These are phyloP conservation scores for Cytospora chrysosperma DNA, from an alignment of 2,329 filamentous ascomycete genomes.

Conservation along the genomic window DNA sequence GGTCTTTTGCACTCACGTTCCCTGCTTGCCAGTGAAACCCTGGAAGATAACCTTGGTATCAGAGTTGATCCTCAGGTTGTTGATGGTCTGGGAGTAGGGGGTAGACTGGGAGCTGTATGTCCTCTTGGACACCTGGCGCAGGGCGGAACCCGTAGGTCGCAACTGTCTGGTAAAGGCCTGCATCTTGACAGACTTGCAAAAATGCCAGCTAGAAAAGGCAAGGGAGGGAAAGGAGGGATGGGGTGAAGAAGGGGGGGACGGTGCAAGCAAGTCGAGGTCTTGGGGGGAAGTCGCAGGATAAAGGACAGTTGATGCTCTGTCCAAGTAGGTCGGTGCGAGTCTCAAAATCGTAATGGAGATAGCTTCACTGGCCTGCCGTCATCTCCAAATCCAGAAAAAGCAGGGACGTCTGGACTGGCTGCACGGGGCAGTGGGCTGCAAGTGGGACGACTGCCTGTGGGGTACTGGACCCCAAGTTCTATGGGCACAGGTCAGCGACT, in stretches of 20 bases:
- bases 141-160: conserved; percentile 66
- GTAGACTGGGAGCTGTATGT: conserved; percentile 71
- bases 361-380: conserved; percentile 10
- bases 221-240: background rate
- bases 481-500: background rate
- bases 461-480: background rate
- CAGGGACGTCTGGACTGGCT: background rate
- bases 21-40: conserved; percentile 96
- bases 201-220: background rate
- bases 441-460: background rate
- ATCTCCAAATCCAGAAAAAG: background rate
- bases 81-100: conserved; percentile 69
- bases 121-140: conserved; percentile 64
- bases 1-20: conserved; percentile 65
- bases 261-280: background rate
- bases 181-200: conserved; percentile 57
- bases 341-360: conserved; percentile 1
- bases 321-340: conserved; percentile 6
- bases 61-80: conserved; percentile 88
- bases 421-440: no score
- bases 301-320: conserved; percentile 12
- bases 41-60: conserved; percentile 96
- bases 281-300: conserved; percentile 16
- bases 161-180: conserved; percentile 77
- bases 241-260: background rate